phyloP scores from a whole-genome alignment of 768 basidiomycete species.

The Crucibulum laeve region DNA sequence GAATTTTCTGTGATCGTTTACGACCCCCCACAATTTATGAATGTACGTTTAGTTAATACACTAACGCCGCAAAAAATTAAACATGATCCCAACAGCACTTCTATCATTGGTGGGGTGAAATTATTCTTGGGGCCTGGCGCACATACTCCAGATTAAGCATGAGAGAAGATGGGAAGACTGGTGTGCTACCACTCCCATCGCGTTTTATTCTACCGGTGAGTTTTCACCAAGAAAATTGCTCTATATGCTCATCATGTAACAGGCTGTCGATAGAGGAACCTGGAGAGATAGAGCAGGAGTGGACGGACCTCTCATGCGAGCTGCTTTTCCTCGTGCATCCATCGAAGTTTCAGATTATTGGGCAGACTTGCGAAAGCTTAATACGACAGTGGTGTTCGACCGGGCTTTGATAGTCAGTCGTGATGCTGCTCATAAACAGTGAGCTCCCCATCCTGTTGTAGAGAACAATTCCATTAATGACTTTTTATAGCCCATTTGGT shows the following conservation, averaged over 20 bases:
- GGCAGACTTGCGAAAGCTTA: slow-evolving; percentile 45
- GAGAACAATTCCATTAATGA: too few relatives aligned
- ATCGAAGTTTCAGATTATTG: slow-evolving; percentile 60
- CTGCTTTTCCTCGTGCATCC: slow-evolving; percentile 57
- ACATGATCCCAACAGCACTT: slow-evolving; percentile 26
- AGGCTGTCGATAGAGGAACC: slow-evolving; percentile 17
- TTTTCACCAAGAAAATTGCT: neutral
- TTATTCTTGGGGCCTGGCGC: slow-evolving; percentile 38
- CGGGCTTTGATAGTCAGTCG: slow-evolving; percentile 58
- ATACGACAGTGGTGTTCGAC: slow-evolving; percentile 55
- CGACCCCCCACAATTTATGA: slow-evolving; percentile 22
- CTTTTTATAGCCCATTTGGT: neutral
- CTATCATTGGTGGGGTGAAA: slow-evolving; percentile 46
- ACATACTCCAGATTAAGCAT: slow-evolving; percentile 26
- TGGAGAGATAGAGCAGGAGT: slow-evolving; percentile 64
- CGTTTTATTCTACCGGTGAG: slow-evolving; percentile 33
- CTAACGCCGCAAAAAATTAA: neutral
- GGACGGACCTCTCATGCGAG: slow-evolving; percentile 60
- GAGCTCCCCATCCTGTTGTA: slow-evolving; percentile 5
- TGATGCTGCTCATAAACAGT: slow-evolving; percentile 52
- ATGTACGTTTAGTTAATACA: slow-evolving; percentile 7
- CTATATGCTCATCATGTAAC: neutral
- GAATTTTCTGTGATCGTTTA: slow-evolving; percentile 23
- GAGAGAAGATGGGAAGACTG: neutral
- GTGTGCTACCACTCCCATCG: slow-evolving; percentile 16